Conservation (phyloP, 768 basidiomycete species). For the Suillus decipiens region DNA sequence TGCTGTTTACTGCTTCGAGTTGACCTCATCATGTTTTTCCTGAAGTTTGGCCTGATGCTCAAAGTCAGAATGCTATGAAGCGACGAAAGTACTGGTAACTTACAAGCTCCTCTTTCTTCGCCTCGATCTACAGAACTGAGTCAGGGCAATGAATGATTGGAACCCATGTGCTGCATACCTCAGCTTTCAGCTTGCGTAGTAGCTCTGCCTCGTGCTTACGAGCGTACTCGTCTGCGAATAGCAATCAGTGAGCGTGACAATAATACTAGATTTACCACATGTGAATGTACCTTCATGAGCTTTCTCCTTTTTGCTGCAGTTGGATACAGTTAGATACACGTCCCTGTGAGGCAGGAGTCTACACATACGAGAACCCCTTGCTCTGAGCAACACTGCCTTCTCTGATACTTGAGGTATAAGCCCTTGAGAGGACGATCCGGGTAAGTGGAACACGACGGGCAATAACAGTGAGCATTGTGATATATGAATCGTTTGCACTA, state of each 20-base stretch:
- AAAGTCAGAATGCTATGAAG: not conserved
- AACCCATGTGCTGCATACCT: slow-evolving; percentile 41
- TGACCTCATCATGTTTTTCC: slow-evolving; percentile 8
- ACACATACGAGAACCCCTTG: slow-evolving; percentile 58
- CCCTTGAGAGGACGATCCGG: slow-evolving; percentile 33
- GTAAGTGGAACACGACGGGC: slow-evolving; percentile 44
- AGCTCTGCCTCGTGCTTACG: slow-evolving; percentile 58
- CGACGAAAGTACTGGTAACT: slow-evolving; percentile 12
- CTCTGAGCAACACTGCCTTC: slow-evolving; percentile 66
- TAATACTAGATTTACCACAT: not conserved
- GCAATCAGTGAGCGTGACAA: not conserved
- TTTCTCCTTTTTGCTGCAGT: slow-evolving; percentile 67
- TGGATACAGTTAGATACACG: slow-evolving; percentile 22
- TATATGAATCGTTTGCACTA: slow-evolving; percentile 7
- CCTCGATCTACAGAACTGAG: slow-evolving; percentile 26
- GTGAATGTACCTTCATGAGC: slow-evolving; percentile 59
- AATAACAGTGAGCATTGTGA: slow-evolving; percentile 27
- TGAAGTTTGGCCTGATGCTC: not conserved
- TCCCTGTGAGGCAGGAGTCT: not conserved
- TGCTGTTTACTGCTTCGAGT: slow-evolving; percentile 3
- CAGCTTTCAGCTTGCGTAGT: slow-evolving; percentile 56
- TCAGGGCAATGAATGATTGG: not conserved
- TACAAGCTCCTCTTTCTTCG: slow-evolving; percentile 35
- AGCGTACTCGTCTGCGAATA: slow-evolving; percentile 58
- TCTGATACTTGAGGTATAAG: slow-evolving; percentile 39